Percentiles rank a stretch among this genome's conserved stretches.
These are phyloP conservation scores for Globisporangium irregulare DNA, from an alignment of 352 stramenopile genomes.

Conservation along the genomic window DNA sequence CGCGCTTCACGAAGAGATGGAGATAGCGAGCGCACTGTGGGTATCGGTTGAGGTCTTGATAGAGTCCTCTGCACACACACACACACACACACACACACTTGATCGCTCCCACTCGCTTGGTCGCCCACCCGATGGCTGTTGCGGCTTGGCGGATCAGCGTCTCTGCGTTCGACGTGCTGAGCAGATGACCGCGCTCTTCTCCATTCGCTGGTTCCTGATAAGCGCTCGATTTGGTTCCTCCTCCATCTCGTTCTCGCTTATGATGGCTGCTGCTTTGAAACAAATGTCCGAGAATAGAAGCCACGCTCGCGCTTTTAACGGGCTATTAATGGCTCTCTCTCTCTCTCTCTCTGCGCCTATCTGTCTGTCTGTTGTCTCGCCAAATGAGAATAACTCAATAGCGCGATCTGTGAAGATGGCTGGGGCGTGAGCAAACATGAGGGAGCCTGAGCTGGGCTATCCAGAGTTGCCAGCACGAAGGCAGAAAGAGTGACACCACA, in stretches of 20 bases:
- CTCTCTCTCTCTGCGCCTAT: too few relatives aligned
- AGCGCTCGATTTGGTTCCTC: not conserved
- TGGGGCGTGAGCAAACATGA: too few relatives aligned
- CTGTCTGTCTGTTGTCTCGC: too few relatives aligned
- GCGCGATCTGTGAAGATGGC: too few relatives aligned
- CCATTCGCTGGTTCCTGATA: not conserved
- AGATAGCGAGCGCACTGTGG: not conserved
- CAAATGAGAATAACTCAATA: not conserved
- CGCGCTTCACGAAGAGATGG: not conserved
- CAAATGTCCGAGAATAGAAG: not conserved
- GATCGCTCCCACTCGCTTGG: not conserved
- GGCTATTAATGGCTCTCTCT: not conserved
- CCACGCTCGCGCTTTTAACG: conserved; percentile 4
- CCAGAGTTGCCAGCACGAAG: too few relatives aligned
- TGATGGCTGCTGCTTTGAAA: too few relatives aligned
- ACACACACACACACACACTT: not conserved
- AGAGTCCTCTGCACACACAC: too few relatives aligned
- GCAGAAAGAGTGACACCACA: not conserved
- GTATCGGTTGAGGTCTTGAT: not conserved
- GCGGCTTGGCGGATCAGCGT: not conserved
- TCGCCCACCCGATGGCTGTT: not conserved
- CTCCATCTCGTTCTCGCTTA: not conserved
- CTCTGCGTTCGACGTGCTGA: not conserved
- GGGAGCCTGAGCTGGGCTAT: too few relatives aligned
- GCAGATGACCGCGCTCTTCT: not conserved